Base-by-base conservation (phyloP, 2,329 filamentous ascomycete species). In the Aspergillus piperis region DNA sequence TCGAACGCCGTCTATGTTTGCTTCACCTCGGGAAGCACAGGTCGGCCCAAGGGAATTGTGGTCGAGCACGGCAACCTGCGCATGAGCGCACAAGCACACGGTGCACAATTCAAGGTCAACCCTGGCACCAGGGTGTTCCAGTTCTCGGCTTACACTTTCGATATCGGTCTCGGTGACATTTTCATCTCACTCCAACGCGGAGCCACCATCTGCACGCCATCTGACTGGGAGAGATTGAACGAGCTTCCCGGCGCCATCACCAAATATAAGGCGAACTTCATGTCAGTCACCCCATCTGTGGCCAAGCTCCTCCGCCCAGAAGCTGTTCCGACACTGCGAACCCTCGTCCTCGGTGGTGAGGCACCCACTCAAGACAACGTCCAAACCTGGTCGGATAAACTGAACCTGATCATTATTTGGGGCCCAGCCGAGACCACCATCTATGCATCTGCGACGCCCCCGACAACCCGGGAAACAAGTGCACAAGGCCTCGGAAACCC, bases 391-490 rank as follows among this genome's bases (percentile, higher is more conserved):
- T 19, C 39, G 2, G 32, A 17, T 17, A 13, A 36, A 21, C 17
- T 47, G 3, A 38, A 32, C n/a, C 17, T 55, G 5, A 19, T 42
- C 23, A 55, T 41, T 1, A 39, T 36, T 39, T 55, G 57, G 17
- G 59, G 59, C 11, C 48, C 51, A 30, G 48, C 59, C 11, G 59
- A 61, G 32, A 51, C 48, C 38, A 48, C 54, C n/a, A 54, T 61
- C 23, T 41, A 52, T 38, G 50, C 25, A 38, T 52, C 50, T 41
- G 52, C 27, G 23, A 44, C 41, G 11, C 47, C 49, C 11, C 27
- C 49, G 0, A 52, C 49, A 15, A 38, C 30, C 39, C 15, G 44
- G 39, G 10, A 36, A 44, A 49, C 39, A 5, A 47, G 32, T 30
- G 39, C 50, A 19, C 59, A 61, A 25, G 17, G 32, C 50, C 42